These are phyloP conservation scores for Beta vulgaris DNA, from an alignment of 148 eudicot genomes.

Conservation along the genomic window DNA sequence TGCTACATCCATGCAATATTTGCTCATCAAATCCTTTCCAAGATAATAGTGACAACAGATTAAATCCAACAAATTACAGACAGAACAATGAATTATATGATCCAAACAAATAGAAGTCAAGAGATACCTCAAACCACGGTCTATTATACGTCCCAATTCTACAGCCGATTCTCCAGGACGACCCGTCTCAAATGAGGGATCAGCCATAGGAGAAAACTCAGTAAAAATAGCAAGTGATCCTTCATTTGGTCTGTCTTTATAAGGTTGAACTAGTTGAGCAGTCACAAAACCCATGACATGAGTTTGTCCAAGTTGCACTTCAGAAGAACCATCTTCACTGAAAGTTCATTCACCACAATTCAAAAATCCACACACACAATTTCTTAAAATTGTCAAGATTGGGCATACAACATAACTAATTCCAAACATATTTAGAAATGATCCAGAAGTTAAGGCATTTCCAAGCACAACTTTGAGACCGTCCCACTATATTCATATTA, in stretches of 20 bases:
- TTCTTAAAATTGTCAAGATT: no score
- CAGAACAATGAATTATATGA: neutral
- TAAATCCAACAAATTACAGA: neutral
- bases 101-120: neutral
- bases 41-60: neutral
- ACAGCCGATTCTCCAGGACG: constrained; percentile 84
- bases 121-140: constrained; percentile 87
- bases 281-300: constrained; percentile 82
- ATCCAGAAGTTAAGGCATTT: no score
- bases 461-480: no score
- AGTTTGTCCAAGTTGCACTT: constrained; percentile 90
- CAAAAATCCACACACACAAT: no score
- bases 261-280: constrained; percentile 79
- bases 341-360: constrained; percentile 1
- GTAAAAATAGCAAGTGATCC: constrained; percentile 74
- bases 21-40: neutral
- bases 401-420: no score
- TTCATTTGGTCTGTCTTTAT: constrained; percentile 82
- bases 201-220: constrained; percentile 98
- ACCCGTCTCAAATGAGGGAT: constrained; percentile 84
- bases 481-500: no score
- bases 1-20: neutral
- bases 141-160: constrained; percentile 88
- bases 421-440: no score
- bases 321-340: constrained; percentile 92